These are phyloP conservation scores for Myxozyma neotropica DNA, from an alignment of 805 yeast genomes.

Conservation along the genomic window DNA sequence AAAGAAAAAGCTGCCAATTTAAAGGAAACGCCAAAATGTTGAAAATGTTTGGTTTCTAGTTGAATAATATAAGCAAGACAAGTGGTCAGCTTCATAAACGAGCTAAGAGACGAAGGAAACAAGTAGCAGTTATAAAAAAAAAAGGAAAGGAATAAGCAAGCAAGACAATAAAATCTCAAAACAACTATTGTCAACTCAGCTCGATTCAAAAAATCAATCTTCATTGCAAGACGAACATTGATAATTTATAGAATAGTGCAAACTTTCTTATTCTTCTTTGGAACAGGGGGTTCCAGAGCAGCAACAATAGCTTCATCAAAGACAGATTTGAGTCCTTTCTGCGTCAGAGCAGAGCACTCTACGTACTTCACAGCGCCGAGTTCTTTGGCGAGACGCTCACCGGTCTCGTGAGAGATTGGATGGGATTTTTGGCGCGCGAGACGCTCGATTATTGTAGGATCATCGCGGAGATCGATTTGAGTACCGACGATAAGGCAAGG, in stretches of 20 bases:
- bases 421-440: slow-evolving; percentile 86
- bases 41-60: no score
- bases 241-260: slow-evolving; percentile 25
- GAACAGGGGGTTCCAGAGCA: slow-evolving; percentile 94
- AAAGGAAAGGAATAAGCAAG: no score
- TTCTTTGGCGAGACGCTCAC: slow-evolving; percentile 91
- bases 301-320: slow-evolving; percentile 98
- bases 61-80: no score
- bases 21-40: no score
- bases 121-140: no score
- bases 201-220: background rate
- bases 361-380: slow-evolving; percentile 94
- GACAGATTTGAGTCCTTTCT: slow-evolving; percentile 95
- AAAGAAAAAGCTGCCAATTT: no score
- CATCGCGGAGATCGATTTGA: slow-evolving; percentile 92
- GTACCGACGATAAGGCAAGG: slow-evolving; percentile 97
- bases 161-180: no score
- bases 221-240: no score
- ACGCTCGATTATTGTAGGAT: slow-evolving; percentile 85
- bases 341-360: slow-evolving; percentile 97
- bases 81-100: no score
- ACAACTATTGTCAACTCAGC: no score
- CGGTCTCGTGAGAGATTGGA: slow-evolving; percentile 84
- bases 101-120: no score
- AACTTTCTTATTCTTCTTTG: slow-evolving; percentile 65